Evolutionary conservation across 345 rosid genomes (phyloP), one percentile per base, ranked within the genome.

Genomic region (Lumnitzera littorea): DNA sequence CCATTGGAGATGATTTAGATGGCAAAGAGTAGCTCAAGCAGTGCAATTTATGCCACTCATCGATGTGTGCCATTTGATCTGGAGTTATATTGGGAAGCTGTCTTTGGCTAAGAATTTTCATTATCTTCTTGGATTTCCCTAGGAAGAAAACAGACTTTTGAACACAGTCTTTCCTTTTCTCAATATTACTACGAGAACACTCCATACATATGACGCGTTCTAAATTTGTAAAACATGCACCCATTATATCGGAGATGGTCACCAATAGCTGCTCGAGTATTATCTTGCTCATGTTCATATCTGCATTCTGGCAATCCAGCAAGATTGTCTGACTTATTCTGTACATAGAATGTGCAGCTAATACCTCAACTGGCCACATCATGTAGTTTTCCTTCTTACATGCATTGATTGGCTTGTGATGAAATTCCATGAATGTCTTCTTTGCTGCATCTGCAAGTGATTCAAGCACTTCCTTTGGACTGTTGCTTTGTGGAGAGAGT

Each of bases 291-390:
- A 56, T 16, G 51, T 15, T 62, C 68, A 50, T 66, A 71, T 27
- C 68, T 54, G 64, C 70, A 2, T 31, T 50, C 63, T 29, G 61
- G 62, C 72, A 62, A 11, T 60, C 63, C 13, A 70, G 77, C 62
- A 89, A 71, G 55, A 85, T 69, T 50, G 90, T 81, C 71, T 77
- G 74, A 67, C 85, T 80, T 62, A 85, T 73, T 70, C 90, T 64
- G 53, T 89, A 85, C 96, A 89, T 87, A 70, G 94, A 87, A 68
- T 87, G 77, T 10, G 96, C 92, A 10, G 96, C 94, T 71, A 84
- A 59, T 47, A 74, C 74, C 68, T 76, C 82, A 62, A 74, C 29
- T 9, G 94, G 94, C 98, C 98, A 92, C n/a, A 65, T 74, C 14
- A 85, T 72, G 15, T 36, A 9, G 7, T 36, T 5, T 5, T 36